Evolutionary conservation across 2,329 filamentous ascomycete genomes (phyloP), one percentile per base, ranked within the genome.

Genomic region (Aspergillus pseudonomiae): DNA sequence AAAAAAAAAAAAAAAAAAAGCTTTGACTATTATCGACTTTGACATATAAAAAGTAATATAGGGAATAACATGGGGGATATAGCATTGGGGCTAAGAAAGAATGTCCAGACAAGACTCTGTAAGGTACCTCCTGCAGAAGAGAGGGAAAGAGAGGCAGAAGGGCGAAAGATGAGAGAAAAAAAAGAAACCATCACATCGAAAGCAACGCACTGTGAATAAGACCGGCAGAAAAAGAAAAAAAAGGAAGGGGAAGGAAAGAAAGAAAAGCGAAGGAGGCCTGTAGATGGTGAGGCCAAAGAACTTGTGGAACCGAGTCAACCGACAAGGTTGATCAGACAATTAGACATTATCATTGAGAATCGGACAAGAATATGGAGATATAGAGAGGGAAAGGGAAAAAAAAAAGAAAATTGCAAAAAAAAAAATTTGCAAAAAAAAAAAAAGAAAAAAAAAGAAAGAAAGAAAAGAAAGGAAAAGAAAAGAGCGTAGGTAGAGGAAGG

Each of bases 141-240:
- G n/a, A 41, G 54, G 34, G n/a, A 41, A 41, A 57, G 34, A 43
- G n/a, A 28, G 32, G n/a, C 12, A 53, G 21, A 32, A 41, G 7
- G 36, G 24, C 36, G 21, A 50, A 50, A 50, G 64, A 30, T 65
- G 62, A 68, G 66, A 68, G 26, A n/a, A n/a, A 48, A 65, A 67
- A 68, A 62, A 60, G 62, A 41, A 63, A 67, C 6, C 7, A 30
- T 19, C 28, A 28, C 28, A 21, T n/a, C 28, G 16, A 24, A 10
- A 52, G 30, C 26, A 32, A 32, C n/a, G 11, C 16, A 28, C 28
- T 12, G 26, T 16, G 9, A 64, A 67, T 64, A 50, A 43, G 63
- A 60, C 28, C 14, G 32, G 39, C 19, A 41, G 19, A 59, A 28
- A 14, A 24, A 56, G 26, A 52, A 50, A 7, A 39, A 50, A 52